A percentile compares a stretch with the other conserved stretches of the same genome.
These are phyloP conservation scores for Leccinum griseonigrum DNA, from an alignment of 1,284 basidiomycete genomes.

Conservation along the genomic window DNA sequence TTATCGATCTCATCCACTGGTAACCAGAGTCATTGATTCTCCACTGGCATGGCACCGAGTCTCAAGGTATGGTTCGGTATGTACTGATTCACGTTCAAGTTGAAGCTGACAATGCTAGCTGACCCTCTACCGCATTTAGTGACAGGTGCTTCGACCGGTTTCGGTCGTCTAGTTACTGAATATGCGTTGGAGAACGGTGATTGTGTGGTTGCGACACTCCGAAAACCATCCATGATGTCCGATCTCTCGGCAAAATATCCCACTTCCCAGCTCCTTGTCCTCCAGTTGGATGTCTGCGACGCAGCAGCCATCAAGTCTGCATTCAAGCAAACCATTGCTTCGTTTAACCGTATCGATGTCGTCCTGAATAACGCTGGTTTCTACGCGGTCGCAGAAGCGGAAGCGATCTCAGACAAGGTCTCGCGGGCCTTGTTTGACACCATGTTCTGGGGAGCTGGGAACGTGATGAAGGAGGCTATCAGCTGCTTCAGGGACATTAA, in stretches of 20 bases:
- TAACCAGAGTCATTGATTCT: too few relatives aligned
- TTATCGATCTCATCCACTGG: not conserved
- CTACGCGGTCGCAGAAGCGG: conserved; percentile 27
- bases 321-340: conserved; percentile 24
- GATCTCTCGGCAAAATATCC: conserved; percentile 26
- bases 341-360: conserved; percentile 32
- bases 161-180: conserved; percentile 30
- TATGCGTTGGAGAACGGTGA: conserved; percentile 28
- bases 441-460: conserved; percentile 34
- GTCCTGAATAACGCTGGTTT: conserved; percentile 39
- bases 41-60: conserved; percentile 4
- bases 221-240: conserved; percentile 23
- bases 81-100: conserved; percentile 1
- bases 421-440: conserved; percentile 33
- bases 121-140: conserved; percentile 15
- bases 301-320: conserved; percentile 19
- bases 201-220: conserved; percentile 33
- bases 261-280: conserved; percentile 22
- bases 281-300: conserved; percentile 29
- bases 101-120: not conserved
- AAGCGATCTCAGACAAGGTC: conserved; percentile 25
- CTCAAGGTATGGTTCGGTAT: conserved; percentile 29
- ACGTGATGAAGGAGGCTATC: conserved; percentile 29
- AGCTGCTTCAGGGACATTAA: conserved; percentile 28
- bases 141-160: conserved; percentile 33